Evolutionary conservation across 768 basidiomycete genomes (phyloP).

Genomic region (Brasilioporus rufonigricans): DNA sequence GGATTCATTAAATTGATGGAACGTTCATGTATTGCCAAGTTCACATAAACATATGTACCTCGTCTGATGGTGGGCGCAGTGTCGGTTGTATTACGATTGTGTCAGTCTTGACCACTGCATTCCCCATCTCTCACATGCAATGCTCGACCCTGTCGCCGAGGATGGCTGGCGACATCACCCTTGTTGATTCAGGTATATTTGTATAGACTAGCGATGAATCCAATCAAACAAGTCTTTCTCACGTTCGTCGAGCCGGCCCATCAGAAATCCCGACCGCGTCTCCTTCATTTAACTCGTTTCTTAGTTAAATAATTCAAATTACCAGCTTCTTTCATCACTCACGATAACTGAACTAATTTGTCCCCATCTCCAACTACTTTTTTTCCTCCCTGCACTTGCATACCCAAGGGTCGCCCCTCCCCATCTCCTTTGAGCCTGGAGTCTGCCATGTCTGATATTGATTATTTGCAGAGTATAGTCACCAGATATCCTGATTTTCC

Average conservation of each 20-base stretch:
- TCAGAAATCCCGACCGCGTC: not conserved
- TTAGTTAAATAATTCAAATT: constrained; percentile 2
- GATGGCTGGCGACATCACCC: no score
- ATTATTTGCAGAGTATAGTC: constrained; percentile 61
- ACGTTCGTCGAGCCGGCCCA: not conserved
- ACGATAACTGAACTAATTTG: constrained; percentile 4
- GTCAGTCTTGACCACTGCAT: no score
- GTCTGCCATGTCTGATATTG: constrained; percentile 70
- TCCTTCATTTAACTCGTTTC: not conserved
- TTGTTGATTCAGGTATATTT: no score
- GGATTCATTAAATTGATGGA: no score
- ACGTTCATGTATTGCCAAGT: no score
- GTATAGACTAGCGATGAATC: no score
- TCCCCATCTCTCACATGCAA: no score
- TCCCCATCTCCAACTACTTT: not conserved
- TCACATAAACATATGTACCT: no score
- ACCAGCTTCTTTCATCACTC: constrained; percentile 1
- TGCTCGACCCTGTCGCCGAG: no score
- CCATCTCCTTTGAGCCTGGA: not conserved
- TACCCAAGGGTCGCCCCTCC: not conserved
- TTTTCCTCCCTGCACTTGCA: not conserved
- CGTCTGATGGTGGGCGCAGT: no score
- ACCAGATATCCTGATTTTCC: constrained; percentile 77
- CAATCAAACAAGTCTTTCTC: not conserved
- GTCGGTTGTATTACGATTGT: no score